A percentile compares a stretch with the other conserved stretches of the same genome.
phyloP scores from a whole-genome alignment of 2,329 filamentous ascomycete species.

The Phyllosticta citribraziliensis region DNA sequence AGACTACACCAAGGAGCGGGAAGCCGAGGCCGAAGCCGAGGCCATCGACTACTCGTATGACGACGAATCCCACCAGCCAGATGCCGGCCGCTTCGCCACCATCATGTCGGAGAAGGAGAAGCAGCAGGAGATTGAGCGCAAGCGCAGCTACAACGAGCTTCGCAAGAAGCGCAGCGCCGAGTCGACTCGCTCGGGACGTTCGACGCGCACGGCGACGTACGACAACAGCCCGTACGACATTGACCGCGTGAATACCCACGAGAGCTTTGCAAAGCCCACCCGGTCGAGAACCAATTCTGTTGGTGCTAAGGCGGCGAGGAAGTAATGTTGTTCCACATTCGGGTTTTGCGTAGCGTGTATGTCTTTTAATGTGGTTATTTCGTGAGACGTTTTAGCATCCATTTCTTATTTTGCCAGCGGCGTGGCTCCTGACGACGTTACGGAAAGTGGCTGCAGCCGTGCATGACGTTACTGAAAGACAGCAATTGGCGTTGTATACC shows the following conservation, averaged over 20 bases:
- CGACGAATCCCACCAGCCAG: constrained; percentile 16
- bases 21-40: constrained; percentile 12
- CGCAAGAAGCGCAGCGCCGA: constrained; percentile 17
- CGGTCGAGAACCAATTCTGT: neutral
- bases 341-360: neutral
- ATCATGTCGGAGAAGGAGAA: constrained; percentile 25
- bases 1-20: constrained; percentile 6
- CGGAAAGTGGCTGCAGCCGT: no score
- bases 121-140: constrained; percentile 8
- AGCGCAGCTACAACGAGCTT: constrained; percentile 3
- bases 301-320: neutral
- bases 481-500: no score
- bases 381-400: no score
- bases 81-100: constrained; percentile 21
- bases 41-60: constrained; percentile 11
- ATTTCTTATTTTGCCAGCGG: no score
- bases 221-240: constrained; percentile 38
- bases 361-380: no score
- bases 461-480: no score
- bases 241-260: constrained; percentile 39
- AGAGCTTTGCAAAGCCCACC: constrained; percentile 28
- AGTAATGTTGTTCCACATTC: neutral
- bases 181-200: constrained; percentile 30
- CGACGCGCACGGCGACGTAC: constrained; percentile 19
- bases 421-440: no score